Conservation (phyloP, 306 rosid genomes). For the Crataegus laevigata region DNA sequence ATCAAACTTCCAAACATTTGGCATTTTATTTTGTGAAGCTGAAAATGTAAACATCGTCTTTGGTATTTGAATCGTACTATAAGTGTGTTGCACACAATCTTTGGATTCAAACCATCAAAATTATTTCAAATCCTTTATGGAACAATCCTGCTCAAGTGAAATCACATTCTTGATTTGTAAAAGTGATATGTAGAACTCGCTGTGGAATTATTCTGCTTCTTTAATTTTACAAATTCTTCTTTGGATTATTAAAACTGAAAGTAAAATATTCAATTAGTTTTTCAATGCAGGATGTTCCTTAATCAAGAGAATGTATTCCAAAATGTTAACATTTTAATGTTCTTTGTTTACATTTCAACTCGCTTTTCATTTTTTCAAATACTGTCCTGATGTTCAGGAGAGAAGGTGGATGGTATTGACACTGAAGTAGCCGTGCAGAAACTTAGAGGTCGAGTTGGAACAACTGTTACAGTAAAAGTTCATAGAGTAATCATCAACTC, state of each 20-base stretch:
- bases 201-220: neutral
- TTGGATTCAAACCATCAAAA: neutral
- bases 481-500: slow-evolving; percentile 29
- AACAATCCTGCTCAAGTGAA: neutral
- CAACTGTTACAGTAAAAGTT: slow-evolving; percentile 71
- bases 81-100: neutral
- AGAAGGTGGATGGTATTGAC: slow-evolving; percentile 67
- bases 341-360: neutral
- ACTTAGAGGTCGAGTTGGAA: slow-evolving; percentile 90
- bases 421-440: slow-evolving; percentile 79
- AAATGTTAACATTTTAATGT: neutral
- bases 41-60: neutral
- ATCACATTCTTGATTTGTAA: neutral
- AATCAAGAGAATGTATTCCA: neutral
- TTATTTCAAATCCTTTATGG: neutral
- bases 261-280: neutral
- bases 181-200: neutral
- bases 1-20: slow-evolving; percentile 1
- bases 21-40: neutral
- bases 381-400: slow-evolving; percentile 44
- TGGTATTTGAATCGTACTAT: neutral
- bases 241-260: neutral
- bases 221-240: neutral
- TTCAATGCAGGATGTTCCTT: neutral
- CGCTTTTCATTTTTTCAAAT: slow-evolving; percentile 6